Evolutionary conservation across 345 rosid species (phyloP).

Genomic region (Pistacia integerrima): DNA sequence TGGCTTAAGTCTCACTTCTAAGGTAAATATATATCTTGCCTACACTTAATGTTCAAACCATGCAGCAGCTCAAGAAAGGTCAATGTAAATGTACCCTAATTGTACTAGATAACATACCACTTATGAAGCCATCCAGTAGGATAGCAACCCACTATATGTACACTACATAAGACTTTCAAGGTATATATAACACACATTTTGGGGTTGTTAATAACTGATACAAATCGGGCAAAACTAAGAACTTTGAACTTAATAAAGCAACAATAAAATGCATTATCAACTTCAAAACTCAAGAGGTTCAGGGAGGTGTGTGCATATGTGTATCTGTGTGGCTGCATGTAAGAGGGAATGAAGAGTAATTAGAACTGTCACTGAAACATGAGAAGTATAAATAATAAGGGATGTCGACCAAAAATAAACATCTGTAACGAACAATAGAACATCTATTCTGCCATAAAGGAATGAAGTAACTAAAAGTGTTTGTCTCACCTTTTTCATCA

Average conservation of each 20-base stretch:
- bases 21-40: background rate
- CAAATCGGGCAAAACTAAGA: background rate
- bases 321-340: no score
- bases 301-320: background rate
- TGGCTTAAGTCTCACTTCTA: background rate
- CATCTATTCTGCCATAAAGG: background rate
- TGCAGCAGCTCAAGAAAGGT: background rate
- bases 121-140: background rate
- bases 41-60: background rate
- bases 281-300: background rate
- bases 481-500: slow-evolving; percentile 69
- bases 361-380: background rate
- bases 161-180: slow-evolving; percentile 7
- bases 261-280: background rate
- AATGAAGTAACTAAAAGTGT: background rate
- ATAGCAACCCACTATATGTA: background rate
- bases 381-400: background rate
- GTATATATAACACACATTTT: background rate
- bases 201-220: background rate
- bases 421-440: background rate
- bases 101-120: background rate
- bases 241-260: background rate
- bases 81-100: background rate
- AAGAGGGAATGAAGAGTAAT: background rate
- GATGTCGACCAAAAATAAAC: background rate